phyloP scores from a whole-genome alignment of 2,329 filamentous ascomycete species.

The Colletotrichum zoysiae region DNA sequence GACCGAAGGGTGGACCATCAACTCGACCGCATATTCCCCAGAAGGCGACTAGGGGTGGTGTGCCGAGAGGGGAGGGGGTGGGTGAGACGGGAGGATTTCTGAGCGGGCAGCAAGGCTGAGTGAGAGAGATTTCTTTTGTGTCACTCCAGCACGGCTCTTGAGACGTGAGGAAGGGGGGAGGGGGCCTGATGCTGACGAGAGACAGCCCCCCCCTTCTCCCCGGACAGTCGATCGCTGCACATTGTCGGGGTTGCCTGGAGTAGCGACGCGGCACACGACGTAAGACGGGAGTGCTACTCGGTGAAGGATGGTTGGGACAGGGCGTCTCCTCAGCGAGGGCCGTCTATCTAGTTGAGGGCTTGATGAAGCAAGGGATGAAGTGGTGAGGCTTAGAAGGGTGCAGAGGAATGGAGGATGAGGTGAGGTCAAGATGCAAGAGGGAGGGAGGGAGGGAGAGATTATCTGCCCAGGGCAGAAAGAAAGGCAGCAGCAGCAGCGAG shows the following conservation, averaged over 20 bases:
- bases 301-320: neutral
- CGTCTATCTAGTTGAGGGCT: neutral
- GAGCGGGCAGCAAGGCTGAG: constrained; percentile 12
- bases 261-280: neutral
- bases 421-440: neutral
- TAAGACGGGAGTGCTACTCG: neutral
- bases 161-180: too few relatives aligned
- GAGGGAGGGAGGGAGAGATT: too few relatives aligned
- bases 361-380: neutral
- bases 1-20: neutral
- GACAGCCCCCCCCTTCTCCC: neutral
- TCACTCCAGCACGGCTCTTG: neutral
- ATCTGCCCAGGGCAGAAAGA: constrained; percentile 5
- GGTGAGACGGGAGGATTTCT: neutral
- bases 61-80: neutral
- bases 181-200: neutral
- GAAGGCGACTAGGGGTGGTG: neutral
- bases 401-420: neutral
- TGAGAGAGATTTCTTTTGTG: neutral
- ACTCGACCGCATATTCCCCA: neutral
- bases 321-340: neutral
- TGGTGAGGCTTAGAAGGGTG: neutral
- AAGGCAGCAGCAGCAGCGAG: neutral
- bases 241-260: neutral
- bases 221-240: neutral